Evolutionary conservation across 2,329 filamentous ascomycete species (phyloP).

Genomic region (Phialemonium atrogriseum): DNA sequence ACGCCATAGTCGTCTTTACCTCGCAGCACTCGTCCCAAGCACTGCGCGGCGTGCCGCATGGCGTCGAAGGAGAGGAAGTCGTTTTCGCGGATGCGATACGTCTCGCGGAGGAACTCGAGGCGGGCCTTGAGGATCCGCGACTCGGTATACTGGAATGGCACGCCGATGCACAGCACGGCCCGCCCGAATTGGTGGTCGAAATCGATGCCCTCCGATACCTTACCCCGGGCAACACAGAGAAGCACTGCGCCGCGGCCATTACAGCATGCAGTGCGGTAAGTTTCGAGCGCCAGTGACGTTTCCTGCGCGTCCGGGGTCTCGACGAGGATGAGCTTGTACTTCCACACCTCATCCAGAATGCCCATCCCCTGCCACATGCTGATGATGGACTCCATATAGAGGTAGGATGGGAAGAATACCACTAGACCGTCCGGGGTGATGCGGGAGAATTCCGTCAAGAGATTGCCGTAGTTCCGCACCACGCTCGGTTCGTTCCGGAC

Average conservation of each 20-base stretch:
- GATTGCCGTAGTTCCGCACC: conserved; percentile 91
- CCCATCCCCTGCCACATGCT: conserved; percentile 99
- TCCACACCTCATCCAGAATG: conserved; percentile 96
- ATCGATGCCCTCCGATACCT: conserved; percentile 97
- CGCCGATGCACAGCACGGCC: conserved; percentile 91
- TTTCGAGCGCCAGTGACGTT: conserved; percentile 89
- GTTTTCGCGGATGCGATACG: conserved; percentile 91
- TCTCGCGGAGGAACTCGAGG: conserved; percentile 92
- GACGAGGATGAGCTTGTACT: conserved; percentile 95
- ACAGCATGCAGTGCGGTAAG: conserved; percentile 93
- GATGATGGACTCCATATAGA: conserved; percentile 99
- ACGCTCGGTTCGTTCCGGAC: conserved; percentile 93
- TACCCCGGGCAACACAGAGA: conserved; percentile 90
- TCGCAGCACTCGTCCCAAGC: conserved; percentile 83
- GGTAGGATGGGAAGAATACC: conserved; percentile 97
- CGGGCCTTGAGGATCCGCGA: conserved; percentile 93
- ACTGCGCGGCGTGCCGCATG: conserved; percentile 98
- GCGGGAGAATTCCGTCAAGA: conserved; percentile 91
- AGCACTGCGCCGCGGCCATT: conserved; percentile 92
- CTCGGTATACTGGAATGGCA: conserved; percentile 98
- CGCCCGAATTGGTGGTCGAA: conserved; percentile 98
- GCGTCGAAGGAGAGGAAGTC: conserved; percentile 98
- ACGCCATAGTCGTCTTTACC: conserved; percentile 99
- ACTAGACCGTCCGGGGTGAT: conserved; percentile 95
- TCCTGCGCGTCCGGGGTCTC: conserved; percentile 97